A percentile compares a stretch with the other conserved stretches of the same genome.
Evolutionary conservation across 768 basidiomycete genomes (phyloP).

Genomic region (Leccinum rimulosum): DNA sequence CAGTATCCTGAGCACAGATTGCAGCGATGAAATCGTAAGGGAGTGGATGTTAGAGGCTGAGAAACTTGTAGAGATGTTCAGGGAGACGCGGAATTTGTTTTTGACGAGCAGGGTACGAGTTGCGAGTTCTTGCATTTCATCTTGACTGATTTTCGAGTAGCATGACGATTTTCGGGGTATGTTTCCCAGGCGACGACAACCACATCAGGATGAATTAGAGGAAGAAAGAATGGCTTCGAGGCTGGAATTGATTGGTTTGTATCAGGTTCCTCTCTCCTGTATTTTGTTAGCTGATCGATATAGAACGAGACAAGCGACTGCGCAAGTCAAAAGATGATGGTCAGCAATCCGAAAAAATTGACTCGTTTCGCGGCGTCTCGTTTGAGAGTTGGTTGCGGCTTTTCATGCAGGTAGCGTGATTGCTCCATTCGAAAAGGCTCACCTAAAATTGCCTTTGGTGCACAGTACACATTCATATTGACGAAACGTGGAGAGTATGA

Average conservation of each 20-base stretch:
- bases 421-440: background rate
- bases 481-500: constrained; percentile 62
- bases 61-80: constrained; percentile 82
- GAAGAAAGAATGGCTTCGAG: constrained; percentile 33
- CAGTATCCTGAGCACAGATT: constrained; percentile 41
- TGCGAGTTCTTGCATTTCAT: constrained; percentile 18
- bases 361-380: constrained; percentile 74
- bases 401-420: constrained; percentile 69
- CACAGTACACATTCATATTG: constrained; percentile 72
- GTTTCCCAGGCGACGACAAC: constrained; percentile 18
- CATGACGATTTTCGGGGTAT: constrained; percentile 27
- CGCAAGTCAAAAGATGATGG: constrained; percentile 46
- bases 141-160: constrained; percentile 23
- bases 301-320: constrained; percentile 57
- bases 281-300: background rate
- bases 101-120: constrained; percentile 66
- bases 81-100: constrained; percentile 84
- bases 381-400: constrained; percentile 85
- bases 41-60: constrained; percentile 86
- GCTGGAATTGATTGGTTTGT: constrained; percentile 69
- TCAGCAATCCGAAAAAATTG: constrained; percentile 44
- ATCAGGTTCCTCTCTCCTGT: background rate
- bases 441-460: constrained; percentile 2
- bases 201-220: constrained; percentile 11
- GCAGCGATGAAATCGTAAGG: constrained; percentile 50